Evolutionary conservation across 768 basidiomycete genomes (phyloP), one percentile per base, ranked within the genome.

Genomic region (Scleroderma bovista): DNA sequence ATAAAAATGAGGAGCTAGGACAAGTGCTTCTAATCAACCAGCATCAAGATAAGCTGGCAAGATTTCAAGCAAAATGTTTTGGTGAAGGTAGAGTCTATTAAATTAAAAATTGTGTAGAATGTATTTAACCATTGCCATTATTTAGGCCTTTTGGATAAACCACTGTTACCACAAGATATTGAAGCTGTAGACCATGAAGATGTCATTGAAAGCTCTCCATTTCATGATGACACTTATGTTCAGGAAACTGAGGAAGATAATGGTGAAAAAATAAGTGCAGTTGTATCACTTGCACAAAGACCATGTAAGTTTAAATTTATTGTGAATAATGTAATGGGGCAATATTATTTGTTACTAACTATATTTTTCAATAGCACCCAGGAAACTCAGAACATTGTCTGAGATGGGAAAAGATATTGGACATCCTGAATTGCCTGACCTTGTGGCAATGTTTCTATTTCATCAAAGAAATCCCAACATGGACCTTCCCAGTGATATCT

Each of bases 1-100:
- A 46, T 37, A 50, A 52, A 17, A 56, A 46, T 29, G 51, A 60
- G 6, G 57, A 58, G 2, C 41, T 63, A 3, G 54, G 54, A 1
- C 62, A 61, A 36, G 34, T 15, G 34, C n/a, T 48, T 39, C 19
- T 42, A n/a, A 40, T 31, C 19, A 48, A 48, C 38, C 47, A 48
- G 20, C 11, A 16, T 16, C 47, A 37, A 8, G 26, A 48, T 32
- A 48, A 48, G 29, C 47, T 48, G 36, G 47, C 22, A 38, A n/a
- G 9, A 26, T 42, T 48, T 15, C 9, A 15, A 20, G 47, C 39
- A 12, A n/a, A 48, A 37, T 34, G 37, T 23, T 40, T 39, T 48
- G 47, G 10, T 10, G 39, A 39, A 39, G 43, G 24, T 44, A 44
- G n/a, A 26, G n/a, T 29, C 4, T 29, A 29, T n/a, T n/a, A 15